Evolutionary conservation across 768 basidiomycete genomes (phyloP), one percentile per base, ranked within the genome.

Genomic region (Leccinum sublutescens): DNA sequence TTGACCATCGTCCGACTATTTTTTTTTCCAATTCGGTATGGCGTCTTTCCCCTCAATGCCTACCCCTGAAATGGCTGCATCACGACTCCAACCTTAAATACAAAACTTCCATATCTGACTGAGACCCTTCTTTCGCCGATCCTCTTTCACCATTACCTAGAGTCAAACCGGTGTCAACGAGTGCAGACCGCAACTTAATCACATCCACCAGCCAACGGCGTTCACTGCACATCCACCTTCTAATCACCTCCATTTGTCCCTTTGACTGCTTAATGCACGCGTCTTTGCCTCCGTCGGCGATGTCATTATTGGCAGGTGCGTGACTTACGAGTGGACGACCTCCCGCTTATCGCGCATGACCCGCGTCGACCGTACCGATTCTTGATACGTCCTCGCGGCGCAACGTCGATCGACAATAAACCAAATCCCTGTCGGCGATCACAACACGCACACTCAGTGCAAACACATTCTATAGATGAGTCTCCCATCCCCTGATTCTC

Each of bases 351-450:
- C 45, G 55, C 57, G 21, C 55, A 12, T 33, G 45, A 34, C 59
- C 53, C 57, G 58, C 56, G 29, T 29, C n/a, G 9, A 31, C 34
- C 36, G 38, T 55, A 47, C 49, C 55, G 36, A 57, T 47, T 49
- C 58, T 65, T 59, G 9, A 0, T 29, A 54, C 66, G 43, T 65
- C 50, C 52, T 59, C 55, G 12, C 29, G 55, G 31, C 31, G n/a
- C 29, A 54, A 47, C 51, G 25, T 40, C 31, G 11, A 21, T 31
- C 15, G 27, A 36, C 45, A 23, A 25, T 48, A 21, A 34, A 59
- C 47, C 14, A 25, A 19, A 55, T 58, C 61, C 43, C 55, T 60
- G 56, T 52, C 64, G 58, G 59, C 52, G 67, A 69, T 68, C 66
- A 68, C 54, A 57, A 64, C 64, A 63, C 53, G 56, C 61, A 38